Evolutionary conservation across 169 alveolate genomes (phyloP).

Genomic region (Plasmodium relictum): DNA sequence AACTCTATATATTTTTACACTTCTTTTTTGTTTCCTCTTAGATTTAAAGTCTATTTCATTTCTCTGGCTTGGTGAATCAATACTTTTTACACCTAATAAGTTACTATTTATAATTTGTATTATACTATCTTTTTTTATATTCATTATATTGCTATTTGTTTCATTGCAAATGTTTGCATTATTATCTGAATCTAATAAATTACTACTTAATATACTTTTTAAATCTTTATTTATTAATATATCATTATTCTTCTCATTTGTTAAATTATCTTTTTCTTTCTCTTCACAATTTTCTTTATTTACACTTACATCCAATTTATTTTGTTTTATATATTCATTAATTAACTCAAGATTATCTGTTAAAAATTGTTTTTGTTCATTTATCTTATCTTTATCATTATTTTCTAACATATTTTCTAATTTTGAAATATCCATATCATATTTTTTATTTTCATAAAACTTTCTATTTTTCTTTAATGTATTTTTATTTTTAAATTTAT

Average conservation of each 20-base stretch:
- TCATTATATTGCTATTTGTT: neutral
- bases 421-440: neutral
- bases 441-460: neutral
- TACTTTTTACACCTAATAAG: slow-evolving; percentile 1
- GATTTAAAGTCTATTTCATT: slow-evolving; percentile 9
- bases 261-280: neutral
- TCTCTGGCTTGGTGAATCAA: neutral
- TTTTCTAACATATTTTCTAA: slow-evolving; percentile 22
- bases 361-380: neutral
- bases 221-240: neutral
- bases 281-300: too few relatives aligned
- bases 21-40: slow-evolving; percentile 31
- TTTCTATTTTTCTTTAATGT: neutral
- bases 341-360: neutral
- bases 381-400: slow-evolving; percentile 1
- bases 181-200: neutral
- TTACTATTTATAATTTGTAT: neutral
- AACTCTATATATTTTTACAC: slow-evolving; percentile 21
- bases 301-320: neutral
- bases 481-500: slow-evolving; percentile 37
- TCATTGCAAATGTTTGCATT: neutral
- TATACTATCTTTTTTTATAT: neutral
- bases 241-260: neutral
- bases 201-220: neutral
- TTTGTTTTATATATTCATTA: neutral